Evolutionary conservation across 164 flowering plant genomes (phyloP).

Genomic region (Paratinospora sagittata): DNA sequence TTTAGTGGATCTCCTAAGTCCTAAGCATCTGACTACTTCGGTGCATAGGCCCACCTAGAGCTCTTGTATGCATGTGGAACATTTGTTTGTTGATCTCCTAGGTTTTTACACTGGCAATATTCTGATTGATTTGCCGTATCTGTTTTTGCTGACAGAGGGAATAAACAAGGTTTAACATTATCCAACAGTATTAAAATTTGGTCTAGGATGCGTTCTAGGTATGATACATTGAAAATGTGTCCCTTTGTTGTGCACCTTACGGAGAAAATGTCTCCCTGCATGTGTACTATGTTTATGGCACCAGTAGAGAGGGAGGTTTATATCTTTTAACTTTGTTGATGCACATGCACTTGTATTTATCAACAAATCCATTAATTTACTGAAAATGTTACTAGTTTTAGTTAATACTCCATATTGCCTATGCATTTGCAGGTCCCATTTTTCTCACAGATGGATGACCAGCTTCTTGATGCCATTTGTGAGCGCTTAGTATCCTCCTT

Average conservation of each 20-base stretch:
- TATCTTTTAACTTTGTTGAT: not conserved
- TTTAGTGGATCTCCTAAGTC: too few relatives aligned
- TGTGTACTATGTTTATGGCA: not conserved
- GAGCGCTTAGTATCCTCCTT: constrained; percentile 80
- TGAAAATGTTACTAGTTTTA: not conserved
- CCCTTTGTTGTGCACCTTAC: not conserved
- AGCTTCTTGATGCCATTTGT: constrained; percentile 92
- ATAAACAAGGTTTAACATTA: not conserved
- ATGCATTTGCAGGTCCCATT: constrained; percentile 74
- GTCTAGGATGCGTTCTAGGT: not conserved
- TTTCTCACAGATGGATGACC: constrained; percentile 97
- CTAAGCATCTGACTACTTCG: not conserved
- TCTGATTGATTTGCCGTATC: not conserved
- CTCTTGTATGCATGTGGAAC: not conserved
- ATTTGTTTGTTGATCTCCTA: not conserved
- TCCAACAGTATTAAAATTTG: not conserved
- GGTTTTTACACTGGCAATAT: not conserved
- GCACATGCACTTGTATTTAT: not conserved
- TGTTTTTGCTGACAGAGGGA: not conserved
- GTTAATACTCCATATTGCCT: not conserved
- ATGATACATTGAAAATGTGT: not conserved
- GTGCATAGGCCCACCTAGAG: not conserved
- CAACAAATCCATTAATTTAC: not conserved
- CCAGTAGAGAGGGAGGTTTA: not conserved
- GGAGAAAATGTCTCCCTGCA: not conserved